Percentiles rank a stretch among this genome's conserved stretches.
Evolutionary conservation across 164 flowering plant genomes (phyloP).

Genomic region (Umbilicus rupestris): DNA sequence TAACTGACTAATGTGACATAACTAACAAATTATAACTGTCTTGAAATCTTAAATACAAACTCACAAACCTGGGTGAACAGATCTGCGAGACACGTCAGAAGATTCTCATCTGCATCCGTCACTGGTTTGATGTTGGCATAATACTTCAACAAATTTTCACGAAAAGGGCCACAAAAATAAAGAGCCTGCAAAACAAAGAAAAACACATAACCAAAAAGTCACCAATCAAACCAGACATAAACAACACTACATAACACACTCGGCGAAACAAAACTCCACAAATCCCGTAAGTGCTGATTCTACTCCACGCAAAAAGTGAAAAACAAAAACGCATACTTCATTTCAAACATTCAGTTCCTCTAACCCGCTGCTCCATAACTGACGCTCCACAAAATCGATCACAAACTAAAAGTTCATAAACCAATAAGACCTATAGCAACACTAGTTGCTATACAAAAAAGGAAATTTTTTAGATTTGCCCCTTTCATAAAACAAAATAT

Average conservation of each 20-base stretch:
- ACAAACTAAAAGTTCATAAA: neutral
- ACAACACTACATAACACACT: too few relatives aligned
- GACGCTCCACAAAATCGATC: neutral
- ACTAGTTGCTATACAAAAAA: neutral
- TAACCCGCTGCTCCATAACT: neutral
- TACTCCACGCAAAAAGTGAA: too few relatives aligned
- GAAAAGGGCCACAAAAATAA: constrained; percentile 93
- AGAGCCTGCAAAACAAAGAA: constrained; percentile 56
- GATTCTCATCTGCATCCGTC: constrained; percentile 83
- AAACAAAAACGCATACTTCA: too few relatives aligned
- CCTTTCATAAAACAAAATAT: too few relatives aligned
- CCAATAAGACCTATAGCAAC: neutral
- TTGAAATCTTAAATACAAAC: neutral
- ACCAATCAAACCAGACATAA: too few relatives aligned
- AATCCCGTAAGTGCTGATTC: too few relatives aligned
- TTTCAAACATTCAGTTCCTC: too few relatives aligned
- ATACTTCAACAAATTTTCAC: constrained; percentile 82
- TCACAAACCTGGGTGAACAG: constrained; percentile 66
- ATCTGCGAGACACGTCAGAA: constrained; percentile 91
- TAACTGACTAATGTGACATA: neutral
- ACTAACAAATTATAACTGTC: neutral
- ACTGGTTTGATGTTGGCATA: constrained; percentile 56
- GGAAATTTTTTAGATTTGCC: too few relatives aligned
- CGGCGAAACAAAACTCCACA: too few relatives aligned
- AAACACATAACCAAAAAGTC: neutral